Evolutionary conservation across 306 rosid genomes (phyloP).

Genomic region (Cicer cuneatum): DNA sequence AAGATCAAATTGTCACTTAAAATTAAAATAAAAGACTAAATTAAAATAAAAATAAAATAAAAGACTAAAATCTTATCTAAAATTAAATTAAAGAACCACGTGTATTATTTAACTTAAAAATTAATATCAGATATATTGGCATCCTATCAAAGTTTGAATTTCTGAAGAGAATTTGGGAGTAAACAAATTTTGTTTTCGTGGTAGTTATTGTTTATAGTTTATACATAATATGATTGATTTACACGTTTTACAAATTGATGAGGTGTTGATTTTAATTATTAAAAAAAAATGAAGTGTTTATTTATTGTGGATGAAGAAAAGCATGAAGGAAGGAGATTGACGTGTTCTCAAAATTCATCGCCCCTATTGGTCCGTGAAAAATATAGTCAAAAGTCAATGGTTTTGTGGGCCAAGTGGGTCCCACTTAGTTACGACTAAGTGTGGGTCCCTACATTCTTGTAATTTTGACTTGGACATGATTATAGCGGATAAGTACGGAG

Average conservation of each 20-base stretch:
- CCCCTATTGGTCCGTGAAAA: constrained; percentile 48
- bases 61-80: no score
- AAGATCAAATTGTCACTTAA: no score
- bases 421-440: constrained; percentile 1
- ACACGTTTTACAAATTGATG: neutral
- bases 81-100: no score
- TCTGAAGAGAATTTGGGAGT: neutral
- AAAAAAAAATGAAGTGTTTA: no score
- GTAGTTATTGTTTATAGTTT: neutral
- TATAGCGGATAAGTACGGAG: no score
- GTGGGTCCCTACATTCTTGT: neutral
- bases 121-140: neutral
- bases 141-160: neutral
- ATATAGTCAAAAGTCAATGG: constrained; percentile 59
- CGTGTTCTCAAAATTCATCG: constrained; percentile 51
- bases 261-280: neutral
- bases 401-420: constrained; percentile 16
- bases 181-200: neutral
- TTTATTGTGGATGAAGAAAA: neutral
- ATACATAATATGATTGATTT: neutral
- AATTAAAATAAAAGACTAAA: no score
- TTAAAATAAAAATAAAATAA: no score
- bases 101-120: no score
- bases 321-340: constrained; percentile 45
- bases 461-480: constrained; percentile 20